These are phyloP conservation scores for Crinitomyces ghanaensis DNA, from an alignment of 805 yeast genomes.

Conservation along the genomic window DNA sequence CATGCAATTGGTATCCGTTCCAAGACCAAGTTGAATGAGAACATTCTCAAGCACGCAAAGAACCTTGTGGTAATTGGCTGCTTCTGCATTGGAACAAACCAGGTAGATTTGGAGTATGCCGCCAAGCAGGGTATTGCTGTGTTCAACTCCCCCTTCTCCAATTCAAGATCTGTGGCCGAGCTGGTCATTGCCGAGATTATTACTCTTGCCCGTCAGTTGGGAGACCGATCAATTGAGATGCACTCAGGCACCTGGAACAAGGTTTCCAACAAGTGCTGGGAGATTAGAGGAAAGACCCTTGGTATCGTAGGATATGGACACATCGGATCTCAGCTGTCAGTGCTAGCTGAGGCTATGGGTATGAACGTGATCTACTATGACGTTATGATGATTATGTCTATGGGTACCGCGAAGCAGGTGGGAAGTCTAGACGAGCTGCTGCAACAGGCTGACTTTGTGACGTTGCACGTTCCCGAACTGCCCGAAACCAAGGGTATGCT, in stretches of 20 bases:
- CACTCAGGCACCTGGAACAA: slow-evolving; percentile 98
- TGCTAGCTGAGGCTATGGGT: slow-evolving; percentile 95
- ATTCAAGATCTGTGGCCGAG: slow-evolving; percentile 97
- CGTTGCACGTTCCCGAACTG: slow-evolving; percentile 91
- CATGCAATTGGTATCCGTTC: slow-evolving; percentile 98
- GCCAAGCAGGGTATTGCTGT: slow-evolving; percentile 92
- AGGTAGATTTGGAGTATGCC: slow-evolving; percentile 86
- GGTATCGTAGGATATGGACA: slow-evolving; percentile 98
- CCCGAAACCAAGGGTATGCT: slow-evolving; percentile 85
- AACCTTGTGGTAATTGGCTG: slow-evolving; percentile 89
- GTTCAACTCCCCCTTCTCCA: slow-evolving; percentile 96
- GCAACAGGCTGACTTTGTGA: slow-evolving; percentile 71
- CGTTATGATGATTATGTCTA: slow-evolving; percentile 82
- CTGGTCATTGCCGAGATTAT: slow-evolving; percentile 92
- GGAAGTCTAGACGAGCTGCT: slow-evolving; percentile 73
- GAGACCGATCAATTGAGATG: slow-evolving; percentile 91
- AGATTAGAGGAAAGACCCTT: slow-evolving; percentile 94
- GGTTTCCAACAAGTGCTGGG: slow-evolving; percentile 93
- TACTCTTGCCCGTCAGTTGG: slow-evolving; percentile 87
- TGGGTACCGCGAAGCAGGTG: slow-evolving; percentile 95
- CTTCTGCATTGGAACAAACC: slow-evolving; percentile 98
- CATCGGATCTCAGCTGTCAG: slow-evolving; percentile 94
- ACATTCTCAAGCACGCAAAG: slow-evolving; percentile 72
- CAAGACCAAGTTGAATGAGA: slow-evolving; percentile 78
- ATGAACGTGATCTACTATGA: slow-evolving; percentile 94